Conservation (phyloP, 805 yeast genomes). For the Candida loeiensis region DNA sequence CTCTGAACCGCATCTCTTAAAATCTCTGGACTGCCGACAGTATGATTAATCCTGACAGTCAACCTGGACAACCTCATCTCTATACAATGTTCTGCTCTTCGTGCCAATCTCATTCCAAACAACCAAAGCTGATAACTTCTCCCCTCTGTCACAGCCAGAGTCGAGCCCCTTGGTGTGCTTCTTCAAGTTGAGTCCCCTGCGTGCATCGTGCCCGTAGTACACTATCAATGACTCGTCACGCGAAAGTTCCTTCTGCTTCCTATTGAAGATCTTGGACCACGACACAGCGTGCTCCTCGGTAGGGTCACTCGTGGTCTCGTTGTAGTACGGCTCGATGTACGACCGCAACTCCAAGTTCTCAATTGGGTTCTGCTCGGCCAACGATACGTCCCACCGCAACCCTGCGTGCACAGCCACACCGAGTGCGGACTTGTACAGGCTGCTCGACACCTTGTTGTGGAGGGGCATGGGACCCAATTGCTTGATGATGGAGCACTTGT, state of each 20-base stretch:
- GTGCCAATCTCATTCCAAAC: slow-evolving; percentile 27
- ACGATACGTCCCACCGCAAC: slow-evolving; percentile 57
- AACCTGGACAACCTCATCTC: slow-evolving; percentile 19
- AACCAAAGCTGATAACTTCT: slow-evolving; percentile 59
- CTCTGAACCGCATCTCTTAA: too few species aligned
- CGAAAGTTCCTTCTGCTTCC: slow-evolving; percentile 35
- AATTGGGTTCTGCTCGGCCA: slow-evolving; percentile 57
- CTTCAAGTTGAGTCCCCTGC: slow-evolving; percentile 63
- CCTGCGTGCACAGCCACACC: slow-evolving; percentile 83
- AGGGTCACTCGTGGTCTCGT: slow-evolving; percentile 50
- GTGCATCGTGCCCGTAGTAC: slow-evolving; percentile 88
- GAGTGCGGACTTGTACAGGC: slow-evolving; percentile 24
- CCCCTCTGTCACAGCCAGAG: slow-evolving; percentile 77
- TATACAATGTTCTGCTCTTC: slow-evolving; percentile 15
- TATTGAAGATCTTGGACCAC: slow-evolving; percentile 60
- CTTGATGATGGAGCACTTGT: slow-evolving; percentile 61
- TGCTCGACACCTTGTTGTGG: slow-evolving; percentile 21
- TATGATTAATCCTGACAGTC: slow-evolving; percentile 7
- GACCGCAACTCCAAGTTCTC: slow-evolving; percentile 69
- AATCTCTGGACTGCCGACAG: neutral
- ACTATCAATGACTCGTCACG: slow-evolving; percentile 42
- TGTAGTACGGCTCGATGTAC: slow-evolving; percentile 62
- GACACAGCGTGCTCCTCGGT: slow-evolving; percentile 33
- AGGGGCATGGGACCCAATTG: slow-evolving; percentile 59
- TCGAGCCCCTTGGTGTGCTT: slow-evolving; percentile 78